These are phyloP conservation scores for Hyphodiscus hymeniophilus DNA, from an alignment of 495 filamentous ascomycete genomes.

Conservation along the genomic window DNA sequence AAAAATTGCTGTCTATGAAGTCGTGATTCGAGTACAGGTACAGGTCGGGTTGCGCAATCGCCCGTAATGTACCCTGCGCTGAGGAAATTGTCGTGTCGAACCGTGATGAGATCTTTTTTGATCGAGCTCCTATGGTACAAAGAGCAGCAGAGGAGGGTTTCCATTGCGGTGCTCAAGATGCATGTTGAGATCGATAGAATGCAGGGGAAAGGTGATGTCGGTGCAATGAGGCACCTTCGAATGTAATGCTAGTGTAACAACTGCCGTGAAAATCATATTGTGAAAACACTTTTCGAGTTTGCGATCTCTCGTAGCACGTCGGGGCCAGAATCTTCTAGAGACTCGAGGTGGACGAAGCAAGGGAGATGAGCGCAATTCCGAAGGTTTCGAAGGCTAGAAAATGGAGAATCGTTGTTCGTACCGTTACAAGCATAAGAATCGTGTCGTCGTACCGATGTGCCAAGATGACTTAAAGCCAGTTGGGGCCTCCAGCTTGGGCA, in stretches of 20 bases:
- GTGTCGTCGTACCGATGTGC: slow-evolving; percentile 19
- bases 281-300: slow-evolving; percentile 21
- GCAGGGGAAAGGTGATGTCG: slow-evolving; percentile 12
- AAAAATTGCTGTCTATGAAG: slow-evolving; percentile 16
- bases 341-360: neutral
- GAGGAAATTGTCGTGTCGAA: slow-evolving; percentile 16
- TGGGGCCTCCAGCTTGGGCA: slow-evolving; percentile 15
- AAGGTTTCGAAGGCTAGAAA: slow-evolving; percentile 17
- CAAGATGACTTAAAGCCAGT: slow-evolving; percentile 16
- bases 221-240: slow-evolving; percentile 6
- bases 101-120: slow-evolving; percentile 23
- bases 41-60: slow-evolving; percentile 23
- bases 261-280: slow-evolving; percentile 25
- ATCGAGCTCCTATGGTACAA: slow-evolving; percentile 22
- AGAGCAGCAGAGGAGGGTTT: slow-evolving; percentile 12
- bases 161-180: slow-evolving; percentile 10
- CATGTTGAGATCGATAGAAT: slow-evolving; percentile 20
- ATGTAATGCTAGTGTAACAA: slow-evolving; percentile 24
- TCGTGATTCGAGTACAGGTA: slow-evolving; percentile 22
- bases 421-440: slow-evolving; percentile 27
- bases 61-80: slow-evolving; percentile 22
- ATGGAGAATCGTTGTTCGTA: slow-evolving; percentile 22
- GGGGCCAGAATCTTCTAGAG: neutral
- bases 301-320: neutral
- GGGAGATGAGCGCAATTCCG: slow-evolving; percentile 7